Evolutionary conservation across 2,329 filamentous ascomycete genomes (phyloP).

Genomic region (Fusarium anguioides): DNA sequence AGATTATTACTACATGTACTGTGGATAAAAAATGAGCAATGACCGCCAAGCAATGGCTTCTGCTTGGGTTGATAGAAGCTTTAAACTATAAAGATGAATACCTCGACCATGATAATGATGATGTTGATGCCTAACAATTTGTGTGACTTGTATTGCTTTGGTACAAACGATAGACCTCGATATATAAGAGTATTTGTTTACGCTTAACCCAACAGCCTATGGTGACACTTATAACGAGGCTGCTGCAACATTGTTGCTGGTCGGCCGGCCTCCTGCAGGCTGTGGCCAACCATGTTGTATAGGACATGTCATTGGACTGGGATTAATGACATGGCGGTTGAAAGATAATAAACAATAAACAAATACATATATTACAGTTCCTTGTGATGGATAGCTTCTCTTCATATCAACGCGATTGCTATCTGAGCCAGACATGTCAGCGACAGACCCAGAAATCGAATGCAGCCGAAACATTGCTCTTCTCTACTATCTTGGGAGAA

Average conservation of each 20-base stretch:
- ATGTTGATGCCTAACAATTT: neutral
- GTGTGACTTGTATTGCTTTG: neutral
- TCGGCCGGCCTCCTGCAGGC: constrained; percentile 39
- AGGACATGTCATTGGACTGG: neutral
- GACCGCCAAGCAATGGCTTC: constrained; percentile 25
- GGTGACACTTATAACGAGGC: neutral
- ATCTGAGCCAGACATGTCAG: neutral
- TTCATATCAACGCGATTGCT: neutral
- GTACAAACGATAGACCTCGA: no score
- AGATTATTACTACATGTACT: constrained; percentile 23
- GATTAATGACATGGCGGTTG: neutral
- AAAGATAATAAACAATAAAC: no score
- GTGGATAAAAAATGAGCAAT: constrained; percentile 31
- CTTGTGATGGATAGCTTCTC: neutral
- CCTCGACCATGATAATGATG: no score
- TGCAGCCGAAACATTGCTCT: constrained; percentile 32
- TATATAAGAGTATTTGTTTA: no score
- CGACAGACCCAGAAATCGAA: neutral
- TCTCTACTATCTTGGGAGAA: constrained; percentile 18
- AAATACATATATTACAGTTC: neutral
- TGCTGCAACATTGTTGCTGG: neutral
- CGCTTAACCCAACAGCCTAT: no score
- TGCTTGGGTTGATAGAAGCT: constrained; percentile 41
- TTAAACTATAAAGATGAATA: constrained; percentile 42
- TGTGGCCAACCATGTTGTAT: neutral